Base-by-base conservation (phyloP, 75 land plant genomes). In the Cryptomeria japonica region DNA sequence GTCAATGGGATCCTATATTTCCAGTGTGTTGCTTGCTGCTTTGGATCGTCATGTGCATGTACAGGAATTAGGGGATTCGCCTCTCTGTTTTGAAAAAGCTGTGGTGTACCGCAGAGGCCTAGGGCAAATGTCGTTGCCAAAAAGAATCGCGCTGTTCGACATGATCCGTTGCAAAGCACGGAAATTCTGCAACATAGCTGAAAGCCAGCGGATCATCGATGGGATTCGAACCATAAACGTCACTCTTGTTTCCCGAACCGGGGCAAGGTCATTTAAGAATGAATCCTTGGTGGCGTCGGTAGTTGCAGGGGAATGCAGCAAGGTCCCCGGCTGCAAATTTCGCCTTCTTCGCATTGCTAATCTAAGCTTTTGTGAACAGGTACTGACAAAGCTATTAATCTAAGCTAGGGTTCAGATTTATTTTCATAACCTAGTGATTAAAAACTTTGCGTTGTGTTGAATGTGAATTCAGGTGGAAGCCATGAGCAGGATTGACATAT, bases 81-180 rank as follows among this genome's bases (percentile, higher is more conserved):
- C 94, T 3, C 68, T 89, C 11, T 96, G 96, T 83, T 95, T 96
- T 75, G 94, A 97, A 91, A 38, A 88, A 68, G 95, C 95, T 1
- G 89, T 94, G 15, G 95, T 96, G 88, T 89, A 87, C 84, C 84
- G 94, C 37, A 91, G 88, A 42, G 96, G 93, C 72, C 49, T 89
- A 13, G 94, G 93, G 4, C 56, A 73, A 12, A 89, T 94, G 90
- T 42, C 90, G 15, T 42, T 47, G 75, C 89, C 89, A n/a, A 87
- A 56, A 85, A 85, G 87, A 78, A n/a, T 28, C 0, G 56, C 75
- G 41, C 87, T 90, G 1, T 95, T 86, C 49, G 91, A 90, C 16
- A 83, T 87, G 87, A 55, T 93, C 79, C 86, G 95, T 16, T 96
- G 95, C 88, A 89, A 89, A 53, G 94, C 90, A 25, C 80, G 91